Percentiles rank a stretch among this genome's conserved stretches.
phyloP scores from a whole-genome alignment of 768 basidiomycete genomes.

The Panus rudis region DNA sequence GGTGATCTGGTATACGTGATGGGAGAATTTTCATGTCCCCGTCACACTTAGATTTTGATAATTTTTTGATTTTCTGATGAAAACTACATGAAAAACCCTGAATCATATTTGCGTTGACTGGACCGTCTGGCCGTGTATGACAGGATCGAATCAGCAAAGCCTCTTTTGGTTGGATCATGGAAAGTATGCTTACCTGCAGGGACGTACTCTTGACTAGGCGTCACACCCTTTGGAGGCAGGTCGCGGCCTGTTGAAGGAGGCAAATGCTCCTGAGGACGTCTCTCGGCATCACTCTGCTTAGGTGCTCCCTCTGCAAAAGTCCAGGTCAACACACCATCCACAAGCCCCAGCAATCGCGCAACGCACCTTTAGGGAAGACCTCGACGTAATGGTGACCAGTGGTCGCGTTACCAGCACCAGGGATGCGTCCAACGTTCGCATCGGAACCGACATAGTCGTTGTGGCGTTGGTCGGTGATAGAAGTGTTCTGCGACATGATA shows the following conservation, averaged over 20 bases:
- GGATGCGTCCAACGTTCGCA: constrained; percentile 16
- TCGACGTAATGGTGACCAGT: constrained; percentile 19
- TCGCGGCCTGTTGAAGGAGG: constrained; percentile 20
- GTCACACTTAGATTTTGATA: too few species aligned
- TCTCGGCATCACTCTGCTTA: not conserved
- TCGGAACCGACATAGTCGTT: constrained; percentile 23
- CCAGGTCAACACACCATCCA: not conserved
- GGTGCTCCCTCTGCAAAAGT: constrained; percentile 7
- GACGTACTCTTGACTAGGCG: too few species aligned
- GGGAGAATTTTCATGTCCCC: too few species aligned
- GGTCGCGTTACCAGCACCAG: constrained; percentile 21
- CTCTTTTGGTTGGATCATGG: too few species aligned
- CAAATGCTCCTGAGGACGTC: constrained; percentile 16
- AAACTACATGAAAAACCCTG: too few species aligned
- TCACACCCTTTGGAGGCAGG: constrained; percentile 11
- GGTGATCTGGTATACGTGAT: too few species aligned
- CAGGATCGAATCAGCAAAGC: too few species aligned
- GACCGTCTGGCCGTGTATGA: too few species aligned
- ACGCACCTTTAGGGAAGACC: constrained; percentile 19
- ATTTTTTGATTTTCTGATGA: too few species aligned
- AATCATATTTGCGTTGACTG: too few species aligned
- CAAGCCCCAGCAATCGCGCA: not conserved
- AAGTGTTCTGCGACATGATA: constrained; percentile 14
- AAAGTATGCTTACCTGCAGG: too few species aligned
- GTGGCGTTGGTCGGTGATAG: constrained; percentile 18